These are phyloP conservation scores for Candida tetrigidarum DNA, from an alignment of 1,139 yeast species.

Conservation along the genomic window DNA sequence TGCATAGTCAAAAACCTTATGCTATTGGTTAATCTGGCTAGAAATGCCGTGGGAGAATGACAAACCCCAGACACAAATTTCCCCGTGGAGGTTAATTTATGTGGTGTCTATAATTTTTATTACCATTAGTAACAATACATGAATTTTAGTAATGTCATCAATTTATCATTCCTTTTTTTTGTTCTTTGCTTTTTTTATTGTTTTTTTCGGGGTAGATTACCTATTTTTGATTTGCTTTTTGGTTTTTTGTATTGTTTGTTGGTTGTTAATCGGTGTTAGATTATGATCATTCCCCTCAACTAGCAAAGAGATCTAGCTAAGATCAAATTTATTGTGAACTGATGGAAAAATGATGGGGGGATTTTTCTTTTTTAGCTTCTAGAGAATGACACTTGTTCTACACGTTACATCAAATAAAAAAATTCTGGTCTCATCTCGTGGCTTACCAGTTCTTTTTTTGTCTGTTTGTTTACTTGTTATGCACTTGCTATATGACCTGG, in stretches of 20 bases:
- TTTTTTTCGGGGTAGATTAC: neutral
- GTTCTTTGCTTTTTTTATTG: neutral
- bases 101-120: neutral
- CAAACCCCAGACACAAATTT: conserved; percentile 1
- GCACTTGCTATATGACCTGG: neutral
- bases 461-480: neutral
- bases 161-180: neutral
- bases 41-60: neutral
- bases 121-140: neutral
- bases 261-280: too few relatives aligned
- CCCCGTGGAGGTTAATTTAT: conserved; percentile 1
- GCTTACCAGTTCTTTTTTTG: neutral
- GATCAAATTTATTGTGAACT: too few relatives aligned
- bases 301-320: too few relatives aligned
- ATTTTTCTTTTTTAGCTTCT: too few relatives aligned
- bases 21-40: neutral
- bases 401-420: too few relatives aligned
- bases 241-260: too few relatives aligned
- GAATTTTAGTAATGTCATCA: neutral
- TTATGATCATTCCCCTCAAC: too few relatives aligned
- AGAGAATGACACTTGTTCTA: too few relatives aligned
- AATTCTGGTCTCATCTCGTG: too few relatives aligned
- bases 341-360: too few relatives aligned
- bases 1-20: too few relatives aligned
- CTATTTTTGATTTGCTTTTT: too few relatives aligned